Conservation (phyloP, 108 stramenopile genomes). For the Cyclotella kingstonii region DNA sequence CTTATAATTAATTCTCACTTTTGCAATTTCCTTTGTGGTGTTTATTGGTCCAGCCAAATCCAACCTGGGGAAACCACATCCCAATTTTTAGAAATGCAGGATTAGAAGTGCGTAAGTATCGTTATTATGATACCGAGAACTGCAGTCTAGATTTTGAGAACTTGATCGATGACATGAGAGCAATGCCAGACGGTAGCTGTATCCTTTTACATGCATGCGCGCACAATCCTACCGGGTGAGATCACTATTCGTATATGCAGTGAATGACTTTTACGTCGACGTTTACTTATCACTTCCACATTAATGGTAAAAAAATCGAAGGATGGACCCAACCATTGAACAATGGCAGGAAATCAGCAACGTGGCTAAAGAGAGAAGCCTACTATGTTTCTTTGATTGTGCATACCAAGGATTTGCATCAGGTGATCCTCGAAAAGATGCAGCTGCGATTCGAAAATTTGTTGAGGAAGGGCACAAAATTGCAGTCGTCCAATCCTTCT, state of each 20-base stretch:
- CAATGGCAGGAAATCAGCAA: conserved; percentile 95
- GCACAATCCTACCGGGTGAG: conserved; percentile 94
- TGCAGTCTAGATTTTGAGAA: conserved; percentile 86
- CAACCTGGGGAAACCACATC: conserved; percentile 99
- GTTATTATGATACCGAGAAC: conserved; percentile 86
- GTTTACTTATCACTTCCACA: too few relatives aligned
- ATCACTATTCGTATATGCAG: background rate
- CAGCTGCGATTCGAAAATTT: conserved; percentile 93
- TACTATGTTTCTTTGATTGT: conserved; percentile 96
- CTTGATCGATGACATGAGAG: conserved; percentile 83
- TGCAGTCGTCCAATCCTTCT: conserved; percentile 94
- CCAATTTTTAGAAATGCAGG: conserved; percentile 93
- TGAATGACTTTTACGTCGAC: background rate
- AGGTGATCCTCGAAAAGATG: conserved; percentile 93
- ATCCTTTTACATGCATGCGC: conserved; percentile 99
- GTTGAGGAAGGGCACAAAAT: conserved; percentile 95
- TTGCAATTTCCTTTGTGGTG: background rate
- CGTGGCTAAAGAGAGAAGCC: conserved; percentile 64
- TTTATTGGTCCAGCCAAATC: too few relatives aligned
- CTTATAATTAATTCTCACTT: background rate
- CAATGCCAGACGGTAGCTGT: conserved; percentile 81
- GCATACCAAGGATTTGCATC: conserved; percentile 98
- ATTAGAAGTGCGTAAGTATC: conserved; percentile 86
- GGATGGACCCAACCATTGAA: conserved; percentile 94
- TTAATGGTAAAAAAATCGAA: too few relatives aligned